Evolutionary conservation across 257 asterid genomes (phyloP), one percentile per base, ranked within the genome.

Genomic region (Prunella vulgaris): DNA sequence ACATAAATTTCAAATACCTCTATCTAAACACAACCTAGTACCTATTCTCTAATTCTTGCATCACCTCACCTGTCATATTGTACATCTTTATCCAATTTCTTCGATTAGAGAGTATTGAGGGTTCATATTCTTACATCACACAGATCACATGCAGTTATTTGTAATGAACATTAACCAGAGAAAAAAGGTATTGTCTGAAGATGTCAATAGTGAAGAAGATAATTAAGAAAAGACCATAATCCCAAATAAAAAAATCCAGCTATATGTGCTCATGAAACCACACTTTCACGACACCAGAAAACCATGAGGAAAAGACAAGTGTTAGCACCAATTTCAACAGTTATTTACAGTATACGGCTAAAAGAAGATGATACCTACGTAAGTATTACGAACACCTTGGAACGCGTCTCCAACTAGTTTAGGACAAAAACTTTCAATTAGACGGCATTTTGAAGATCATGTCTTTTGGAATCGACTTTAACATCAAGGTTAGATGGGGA

Each of bases 401-500:
- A 46, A 27, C 40, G 14, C 71, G 61, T 53, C 15, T 1, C 24
- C 63, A 4, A n/a, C n/a, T n/a, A n/a, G n/a, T n/a, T n/a, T n/a
- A n/a, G n/a, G n/a, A n/a, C n/a, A n/a, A 61, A 22, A 66, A 21
- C 59, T 56, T 30, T 81, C 83, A 73, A 17, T 21, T 53, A 12
- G 3, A 28, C 21, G 44, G 68, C 68, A 14, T 42, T 68, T 37
- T 71, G 63, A 17, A 18, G 67, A 71, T 3, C 80, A 21, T 60
- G 78, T 66, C 77, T 66, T 73, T 59, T 46, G 20, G 76, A 68
- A 44, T 74, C 84, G 12, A 18, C 74, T 27, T 60, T 71, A 27
- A 63, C 64, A 10, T 79, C 81, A 18, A 65, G 76, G 13, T 69
- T 75, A 46, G 89, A 74, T 14, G 90, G 81, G 1, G 90, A 74